phyloP scores from a whole-genome alignment of 2,329 filamentous ascomycete genomes.

The Cordyceps farinosa region DNA sequence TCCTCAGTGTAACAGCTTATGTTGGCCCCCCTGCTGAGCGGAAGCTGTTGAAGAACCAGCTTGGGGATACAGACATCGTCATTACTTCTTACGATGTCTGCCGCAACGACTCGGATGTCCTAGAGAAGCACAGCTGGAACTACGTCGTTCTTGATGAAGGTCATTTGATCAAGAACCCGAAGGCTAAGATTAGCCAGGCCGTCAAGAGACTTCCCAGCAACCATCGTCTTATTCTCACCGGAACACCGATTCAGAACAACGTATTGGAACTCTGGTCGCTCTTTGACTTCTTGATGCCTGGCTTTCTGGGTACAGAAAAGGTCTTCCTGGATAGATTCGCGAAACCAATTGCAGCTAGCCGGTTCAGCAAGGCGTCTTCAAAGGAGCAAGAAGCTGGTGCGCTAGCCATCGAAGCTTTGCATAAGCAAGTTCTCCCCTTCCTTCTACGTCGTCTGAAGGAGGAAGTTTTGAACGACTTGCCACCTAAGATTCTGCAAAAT shows the following conservation, averaged over 20 bases:
- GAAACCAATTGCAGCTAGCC: conserved; percentile 89
- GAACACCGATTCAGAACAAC: conserved; percentile 97
- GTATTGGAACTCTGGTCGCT: conserved; percentile 95
- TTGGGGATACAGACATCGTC: conserved; percentile 82
- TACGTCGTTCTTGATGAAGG: conserved; percentile 97
- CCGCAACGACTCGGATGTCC: conserved; percentile 85
- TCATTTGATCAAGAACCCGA: conserved; percentile 97
- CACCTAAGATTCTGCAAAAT: conserved; percentile 97
- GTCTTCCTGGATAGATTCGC: conserved; percentile 95
- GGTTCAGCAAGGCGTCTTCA: conserved; percentile 94
- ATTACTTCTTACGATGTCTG: conserved; percentile 98
- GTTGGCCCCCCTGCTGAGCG: conserved; percentile 85
- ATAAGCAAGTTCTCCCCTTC: conserved; percentile 97
- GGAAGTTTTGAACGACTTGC: conserved; percentile 92
- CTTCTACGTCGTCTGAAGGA: conserved; percentile 93
- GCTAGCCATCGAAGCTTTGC: conserved; percentile 92
- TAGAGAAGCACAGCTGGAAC: conserved; percentile 87
- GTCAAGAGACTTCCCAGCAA: conserved; percentile 90
- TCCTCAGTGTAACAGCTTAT: conserved; percentile 84
- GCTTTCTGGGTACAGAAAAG: conserved; percentile 89
- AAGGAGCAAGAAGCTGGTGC: conserved; percentile 98
- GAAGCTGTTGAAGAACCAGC: conserved; percentile 62
- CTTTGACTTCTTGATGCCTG: conserved; percentile 98
- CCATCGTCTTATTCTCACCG: conserved; percentile 91
- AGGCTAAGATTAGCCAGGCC: conserved; percentile 89